Evolutionary conservation across 495 filamentous ascomycete genomes (phyloP), one percentile per base, ranked within the genome.

Genomic region (Rhizodiscina lignyota): DNA sequence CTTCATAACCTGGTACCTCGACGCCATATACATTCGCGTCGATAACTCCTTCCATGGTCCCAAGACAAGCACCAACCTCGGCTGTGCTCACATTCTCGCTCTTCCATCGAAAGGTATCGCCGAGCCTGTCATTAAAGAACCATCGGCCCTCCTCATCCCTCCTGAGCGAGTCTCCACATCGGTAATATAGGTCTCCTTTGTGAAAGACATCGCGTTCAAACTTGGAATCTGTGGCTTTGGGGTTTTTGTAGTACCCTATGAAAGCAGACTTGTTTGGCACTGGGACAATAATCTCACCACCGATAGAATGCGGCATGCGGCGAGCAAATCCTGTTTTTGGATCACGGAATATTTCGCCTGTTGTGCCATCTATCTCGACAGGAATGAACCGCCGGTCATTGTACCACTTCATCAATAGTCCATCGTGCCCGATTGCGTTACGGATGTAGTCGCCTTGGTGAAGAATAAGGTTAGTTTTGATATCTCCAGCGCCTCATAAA

Each of bases 1-100:
- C 86, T 42, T 94, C 86, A 46, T 91, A 83, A 24, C 77, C 60
- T 2, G 85, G 85, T 3, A 94, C 53, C 17, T 70, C 50, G 0
- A 94, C 80, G 17, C 86, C 86, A 42, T 91, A 92, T 1, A 92
- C 84, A 41, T 86, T 89, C 18, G 78, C 74, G 53, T 91, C 83
- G 17, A 64, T 48, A 10, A 91, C 62, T 0, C 60, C 61, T 0
- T 76, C 61, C 42, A 84, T 77, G 0, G 56, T 45, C 2, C 79
- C 75, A 0, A 92, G 46, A 0, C 71, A 71, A 35, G 81, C 72
- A 20, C 68, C 69, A 5, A 87, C 84, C 41, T 87, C 85, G 18
- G 74, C 72, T 0, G 83, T 85, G 5, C 75, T 78, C 2, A 92
- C 79, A 35, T 92, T 87, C 55, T 85, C 80, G 37, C 70, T 70